Evolutionary conservation across 1,284 basidiomycete species (phyloP), one percentile per base, ranked within the genome.

Genomic region (Trichosporon coremiiforme): DNA sequence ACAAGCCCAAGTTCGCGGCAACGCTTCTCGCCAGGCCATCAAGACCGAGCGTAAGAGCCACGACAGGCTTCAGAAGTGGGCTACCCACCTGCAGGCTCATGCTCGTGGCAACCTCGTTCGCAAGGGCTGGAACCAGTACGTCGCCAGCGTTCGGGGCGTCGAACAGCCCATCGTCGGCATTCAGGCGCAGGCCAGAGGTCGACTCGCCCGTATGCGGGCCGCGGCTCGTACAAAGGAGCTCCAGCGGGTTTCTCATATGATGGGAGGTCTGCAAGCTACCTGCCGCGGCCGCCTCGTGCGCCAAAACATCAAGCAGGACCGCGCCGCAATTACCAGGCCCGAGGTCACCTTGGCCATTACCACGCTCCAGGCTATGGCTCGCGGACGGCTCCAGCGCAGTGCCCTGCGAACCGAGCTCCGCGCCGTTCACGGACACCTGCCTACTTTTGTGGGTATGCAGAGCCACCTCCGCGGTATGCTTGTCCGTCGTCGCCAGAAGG

Each of bases 401-500:
- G 74, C 71, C 6, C 76, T 74, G 12, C 74, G 72, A 9, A 73
- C 74, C 41, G 75, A 79, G 67, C 74, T 77, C 41, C 67, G 71
- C 10, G 71, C 69, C 4, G 71, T 78, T 3, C 47, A 68, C 0
- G 72, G 73, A 10, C 75, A 80, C 45, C 45, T 65, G 0, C 67
- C 76, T 0, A 80, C 76, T 0, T 88, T 91, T 53, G 80, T 88
- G 22, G 85, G 85, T 9, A 78, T 98, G 63, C 95, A 98, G 82
- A 91, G 93, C 13, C 92, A 92, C 63, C 88, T 90, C 53, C 87
- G 91, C 64, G 94, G 91, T 15, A 87, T 91, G 0, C 85, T 97
- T 31, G 88, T 93, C 63, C 89, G 94, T 45, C 85, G 91, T 65
- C 87, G 86, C 12, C 85, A 92, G 66, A 86, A 88, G 25, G 80